Evolutionary conservation across 495 filamentous ascomycete genomes (phyloP).

Genomic region (Aspergillus taichungensis): DNA sequence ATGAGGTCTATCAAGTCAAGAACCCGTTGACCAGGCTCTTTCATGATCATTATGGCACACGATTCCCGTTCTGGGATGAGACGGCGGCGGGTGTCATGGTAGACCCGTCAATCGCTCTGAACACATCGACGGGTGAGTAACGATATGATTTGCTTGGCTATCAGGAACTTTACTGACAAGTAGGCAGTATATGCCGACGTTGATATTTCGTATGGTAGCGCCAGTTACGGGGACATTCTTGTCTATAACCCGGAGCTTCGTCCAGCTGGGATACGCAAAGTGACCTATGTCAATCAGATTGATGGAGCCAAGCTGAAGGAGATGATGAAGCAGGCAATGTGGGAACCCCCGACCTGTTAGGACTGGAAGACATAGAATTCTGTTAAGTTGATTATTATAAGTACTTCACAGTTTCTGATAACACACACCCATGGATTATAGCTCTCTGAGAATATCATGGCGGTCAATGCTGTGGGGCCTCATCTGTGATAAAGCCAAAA

Average conservation of each 20-base stretch:
- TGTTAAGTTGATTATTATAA: too few species aligned
- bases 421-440: too few species aligned
- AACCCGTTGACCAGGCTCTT: slow-evolving; percentile 26
- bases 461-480: too few species aligned
- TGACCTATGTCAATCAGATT: slow-evolving; percentile 27
- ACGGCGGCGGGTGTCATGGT: slow-evolving; percentile 31
- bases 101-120: slow-evolving; percentile 21
- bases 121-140: slow-evolving; percentile 20
- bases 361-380: too few species aligned
- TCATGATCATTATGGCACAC: slow-evolving; percentile 21
- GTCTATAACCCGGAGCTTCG: slow-evolving; percentile 25
- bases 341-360: slow-evolving; percentile 13
- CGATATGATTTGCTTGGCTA: too few species aligned
- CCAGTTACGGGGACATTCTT: slow-evolving; percentile 26
- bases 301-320: slow-evolving; percentile 21
- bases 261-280: slow-evolving; percentile 18
- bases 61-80: slow-evolving; percentile 34
- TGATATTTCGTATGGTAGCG: slow-evolving; percentile 26
- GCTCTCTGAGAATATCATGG: too few species aligned
- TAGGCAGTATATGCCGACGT: slow-evolving; percentile 9
- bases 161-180: too few species aligned
- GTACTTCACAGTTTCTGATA: too few species aligned
- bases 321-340: slow-evolving; percentile 20
- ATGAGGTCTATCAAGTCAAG: slow-evolving; percentile 15
- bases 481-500: too few species aligned